phyloP scores from a whole-genome alignment of 768 basidiomycete species.

The Phlegmacium glaucopus region DNA sequence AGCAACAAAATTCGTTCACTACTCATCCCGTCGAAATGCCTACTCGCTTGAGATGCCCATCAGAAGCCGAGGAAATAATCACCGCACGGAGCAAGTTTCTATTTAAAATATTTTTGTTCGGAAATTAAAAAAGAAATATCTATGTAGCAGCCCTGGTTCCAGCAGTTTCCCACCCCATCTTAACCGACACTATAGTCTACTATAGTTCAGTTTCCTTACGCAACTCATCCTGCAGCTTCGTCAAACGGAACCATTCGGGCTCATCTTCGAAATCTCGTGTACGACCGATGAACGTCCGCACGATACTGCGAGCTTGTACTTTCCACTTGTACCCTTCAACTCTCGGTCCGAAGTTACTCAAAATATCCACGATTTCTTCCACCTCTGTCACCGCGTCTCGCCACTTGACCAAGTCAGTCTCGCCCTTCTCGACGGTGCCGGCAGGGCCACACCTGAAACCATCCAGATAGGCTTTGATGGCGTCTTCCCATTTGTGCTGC shows the following conservation, averaged over 20 bases:
- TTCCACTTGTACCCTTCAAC: conserved; percentile 67
- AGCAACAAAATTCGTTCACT: background rate
- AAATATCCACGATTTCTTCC: conserved; percentile 77
- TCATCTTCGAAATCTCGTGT: conserved; percentile 89
- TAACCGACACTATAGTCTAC: no score
- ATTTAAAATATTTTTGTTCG: no score
- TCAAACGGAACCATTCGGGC: conserved; percentile 73
- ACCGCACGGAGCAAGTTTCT: no score
- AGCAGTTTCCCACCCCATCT: no score
- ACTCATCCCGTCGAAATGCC: background rate
- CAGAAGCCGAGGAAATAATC: background rate
- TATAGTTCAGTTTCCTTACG: conserved; percentile 31
- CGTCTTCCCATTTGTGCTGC: conserved; percentile 71
- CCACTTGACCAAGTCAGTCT: conserved; percentile 68
- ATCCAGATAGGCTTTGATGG: conserved; percentile 79
- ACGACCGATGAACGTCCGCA: conserved; percentile 85
- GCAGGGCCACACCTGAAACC: conserved; percentile 76
- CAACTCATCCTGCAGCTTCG: conserved; percentile 63
- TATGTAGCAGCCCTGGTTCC: no score
- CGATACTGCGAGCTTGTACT: conserved; percentile 80
- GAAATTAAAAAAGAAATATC: no score
- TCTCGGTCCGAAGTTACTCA: conserved; percentile 80
- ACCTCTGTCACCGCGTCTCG: conserved; percentile 75
- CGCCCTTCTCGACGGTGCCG: conserved; percentile 58
- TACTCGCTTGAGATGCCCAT: no score